Evolutionary conservation across 179 eudicot genomes (phyloP).

Genomic region (Nepenthes alata): DNA sequence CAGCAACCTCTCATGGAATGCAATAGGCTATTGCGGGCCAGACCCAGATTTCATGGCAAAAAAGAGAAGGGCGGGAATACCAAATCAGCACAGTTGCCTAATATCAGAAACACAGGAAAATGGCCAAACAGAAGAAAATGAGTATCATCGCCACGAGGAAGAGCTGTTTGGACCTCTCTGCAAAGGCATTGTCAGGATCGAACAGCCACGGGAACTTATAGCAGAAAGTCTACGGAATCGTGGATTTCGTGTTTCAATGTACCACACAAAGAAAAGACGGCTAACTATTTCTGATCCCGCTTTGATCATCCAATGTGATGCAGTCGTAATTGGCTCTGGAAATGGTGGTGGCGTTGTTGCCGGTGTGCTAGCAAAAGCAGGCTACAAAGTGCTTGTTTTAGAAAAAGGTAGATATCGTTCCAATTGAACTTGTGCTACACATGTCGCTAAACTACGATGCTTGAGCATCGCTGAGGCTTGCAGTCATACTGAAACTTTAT

Average conservation of each 20-base stretch:
- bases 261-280: neutral
- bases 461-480: too few relatives aligned
- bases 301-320: constrained; percentile 46
- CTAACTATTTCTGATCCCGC: constrained; percentile 11
- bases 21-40: constrained; percentile 55
- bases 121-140: neutral
- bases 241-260: constrained; percentile 26
- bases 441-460: too few relatives aligned
- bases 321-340: constrained; percentile 63
- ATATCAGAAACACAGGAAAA: neutral
- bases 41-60: constrained; percentile 30
- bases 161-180: constrained; percentile 40
- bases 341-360: constrained; percentile 65
- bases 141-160: constrained; percentile 4
- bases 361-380: constrained; percentile 54
- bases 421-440: too few relatives aligned
- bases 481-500: too few relatives aligned
- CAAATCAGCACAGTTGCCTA: neutral
- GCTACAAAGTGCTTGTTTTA: constrained; percentile 55
- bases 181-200: constrained; percentile 28
- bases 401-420: constrained; percentile 30
- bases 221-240: constrained; percentile 14
- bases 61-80: neutral
- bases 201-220: constrained; percentile 15
- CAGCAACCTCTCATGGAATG: constrained; percentile 53